A percentile compares a stretch with the other conserved stretches of the same genome.
phyloP scores from a whole-genome alignment of 2,329 filamentous ascomycete genomes.

The Botrytis sinoallii region DNA sequence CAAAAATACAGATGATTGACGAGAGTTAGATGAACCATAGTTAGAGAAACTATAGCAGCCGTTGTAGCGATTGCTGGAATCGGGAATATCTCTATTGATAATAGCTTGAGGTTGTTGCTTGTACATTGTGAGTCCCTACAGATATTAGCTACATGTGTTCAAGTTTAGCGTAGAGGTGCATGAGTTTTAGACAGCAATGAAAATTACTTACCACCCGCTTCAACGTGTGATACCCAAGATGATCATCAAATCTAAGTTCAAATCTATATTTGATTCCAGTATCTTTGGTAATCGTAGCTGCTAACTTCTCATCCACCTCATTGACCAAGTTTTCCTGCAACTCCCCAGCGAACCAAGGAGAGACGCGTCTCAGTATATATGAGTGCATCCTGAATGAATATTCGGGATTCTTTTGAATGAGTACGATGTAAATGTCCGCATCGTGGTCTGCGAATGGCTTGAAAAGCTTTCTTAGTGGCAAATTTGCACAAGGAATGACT shows the following conservation, averaged over 20 bases:
- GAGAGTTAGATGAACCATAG: background rate
- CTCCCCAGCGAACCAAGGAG: background rate
- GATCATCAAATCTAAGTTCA: background rate
- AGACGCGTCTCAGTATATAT: background rate
- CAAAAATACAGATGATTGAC: background rate
- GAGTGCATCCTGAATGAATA: background rate
- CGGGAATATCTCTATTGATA: no score
- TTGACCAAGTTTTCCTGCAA: no score
- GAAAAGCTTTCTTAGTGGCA: background rate
- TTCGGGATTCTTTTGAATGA: background rate
- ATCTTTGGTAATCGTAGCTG: fast-evolving
- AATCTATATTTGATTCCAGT: background rate
- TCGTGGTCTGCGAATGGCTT: background rate
- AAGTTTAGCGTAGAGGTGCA: background rate
- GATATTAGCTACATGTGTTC: background rate
- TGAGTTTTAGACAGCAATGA: background rate
- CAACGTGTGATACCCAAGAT: background rate
- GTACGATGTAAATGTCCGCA: conserved; percentile 3
- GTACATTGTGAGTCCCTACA: background rate
- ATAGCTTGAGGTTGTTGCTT: background rate
- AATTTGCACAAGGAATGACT: background rate
- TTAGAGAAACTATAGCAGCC: no score
- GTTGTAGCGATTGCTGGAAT: background rate
- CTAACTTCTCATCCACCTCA: background rate
- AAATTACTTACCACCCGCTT: background rate